phyloP scores from a whole-genome alignment of 176 grass and related monocot genomes.

The Coix lacrymajobi region DNA sequence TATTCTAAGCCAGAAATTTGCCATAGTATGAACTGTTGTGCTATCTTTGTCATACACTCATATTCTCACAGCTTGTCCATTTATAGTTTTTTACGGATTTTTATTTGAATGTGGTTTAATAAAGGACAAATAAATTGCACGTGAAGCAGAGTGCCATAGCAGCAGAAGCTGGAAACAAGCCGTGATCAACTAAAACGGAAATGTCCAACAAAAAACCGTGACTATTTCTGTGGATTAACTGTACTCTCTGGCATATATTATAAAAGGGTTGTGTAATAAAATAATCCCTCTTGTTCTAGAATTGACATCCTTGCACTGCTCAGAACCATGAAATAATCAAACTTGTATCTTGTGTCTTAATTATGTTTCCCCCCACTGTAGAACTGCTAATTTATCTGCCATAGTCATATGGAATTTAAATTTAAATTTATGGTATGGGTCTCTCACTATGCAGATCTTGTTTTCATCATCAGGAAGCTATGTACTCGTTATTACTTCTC shows the following conservation, averaged over 20 bases:
- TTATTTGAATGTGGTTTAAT: background rate
- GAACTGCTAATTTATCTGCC: background rate
- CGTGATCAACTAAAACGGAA: background rate
- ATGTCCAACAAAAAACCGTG: background rate
- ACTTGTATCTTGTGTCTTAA: background rate
- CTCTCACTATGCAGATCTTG: constrained; percentile 20
- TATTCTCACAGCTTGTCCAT: background rate
- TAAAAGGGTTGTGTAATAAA: background rate
- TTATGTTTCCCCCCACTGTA: background rate
- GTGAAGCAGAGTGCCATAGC: background rate
- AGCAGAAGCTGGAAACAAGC: background rate
- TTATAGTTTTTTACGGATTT: background rate
- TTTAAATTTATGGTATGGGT: background rate
- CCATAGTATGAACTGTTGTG: background rate
- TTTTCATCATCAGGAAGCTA: constrained; percentile 78
- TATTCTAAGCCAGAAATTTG: background rate
- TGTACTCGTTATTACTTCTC: constrained; percentile 82
- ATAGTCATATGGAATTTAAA: constrained; percentile 2
- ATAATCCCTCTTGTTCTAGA: background rate
- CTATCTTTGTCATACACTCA: background rate
- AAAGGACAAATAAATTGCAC: no score
- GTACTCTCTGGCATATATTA: background rate
- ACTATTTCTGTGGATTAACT: background rate
- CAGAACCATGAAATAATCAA: constrained; percentile 2
- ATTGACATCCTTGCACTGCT: background rate